Conservation (phyloP, 2,329 filamentous ascomycete species). For the Fusarium phyllophilum region DNA sequence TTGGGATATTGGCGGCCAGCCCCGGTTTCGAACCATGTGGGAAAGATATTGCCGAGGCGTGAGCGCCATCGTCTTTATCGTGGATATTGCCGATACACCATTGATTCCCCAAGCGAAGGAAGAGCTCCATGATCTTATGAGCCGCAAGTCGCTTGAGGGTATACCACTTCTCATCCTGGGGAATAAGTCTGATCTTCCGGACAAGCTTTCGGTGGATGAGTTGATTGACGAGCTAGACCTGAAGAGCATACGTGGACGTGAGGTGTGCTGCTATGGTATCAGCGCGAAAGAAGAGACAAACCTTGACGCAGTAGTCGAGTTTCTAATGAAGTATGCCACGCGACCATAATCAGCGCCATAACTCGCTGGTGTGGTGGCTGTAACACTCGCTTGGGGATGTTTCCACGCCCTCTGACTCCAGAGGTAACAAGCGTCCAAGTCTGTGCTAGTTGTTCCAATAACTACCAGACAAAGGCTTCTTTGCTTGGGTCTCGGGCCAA, state of each 20-base stretch:
- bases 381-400: slow-evolving; percentile 22
- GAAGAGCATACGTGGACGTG: slow-evolving; percentile 87
- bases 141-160: slow-evolving; percentile 83
- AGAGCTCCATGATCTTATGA: slow-evolving; percentile 89
- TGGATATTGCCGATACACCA: slow-evolving; percentile 89
- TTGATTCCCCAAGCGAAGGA: slow-evolving; percentile 87
- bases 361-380: slow-evolving; percentile 13
- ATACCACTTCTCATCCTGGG: slow-evolving; percentile 95
- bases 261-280: slow-evolving; percentile 98
- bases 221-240: slow-evolving; percentile 93
- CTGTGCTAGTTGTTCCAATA: slow-evolving; percentile 2
- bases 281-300: slow-evolving; percentile 99
- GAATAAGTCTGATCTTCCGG: slow-evolving; percentile 96
- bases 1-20: slow-evolving; percentile 98
- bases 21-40: slow-evolving; percentile 98
- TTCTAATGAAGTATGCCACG: slow-evolving; percentile 90
- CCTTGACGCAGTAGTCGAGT: slow-evolving; percentile 94
- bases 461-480: neutral
- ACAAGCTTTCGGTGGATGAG: slow-evolving; percentile 92
- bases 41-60: slow-evolving; percentile 98
- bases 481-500: slow-evolving; percentile 1
- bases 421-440: neutral
- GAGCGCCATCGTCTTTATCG: slow-evolving; percentile 98
- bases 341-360: slow-evolving; percentile 58
- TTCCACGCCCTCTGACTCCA: slow-evolving; percentile 1